Evolutionary conservation across 2,329 filamentous ascomycete genomes (phyloP).

Genomic region (Sclerotinia spermophila): DNA sequence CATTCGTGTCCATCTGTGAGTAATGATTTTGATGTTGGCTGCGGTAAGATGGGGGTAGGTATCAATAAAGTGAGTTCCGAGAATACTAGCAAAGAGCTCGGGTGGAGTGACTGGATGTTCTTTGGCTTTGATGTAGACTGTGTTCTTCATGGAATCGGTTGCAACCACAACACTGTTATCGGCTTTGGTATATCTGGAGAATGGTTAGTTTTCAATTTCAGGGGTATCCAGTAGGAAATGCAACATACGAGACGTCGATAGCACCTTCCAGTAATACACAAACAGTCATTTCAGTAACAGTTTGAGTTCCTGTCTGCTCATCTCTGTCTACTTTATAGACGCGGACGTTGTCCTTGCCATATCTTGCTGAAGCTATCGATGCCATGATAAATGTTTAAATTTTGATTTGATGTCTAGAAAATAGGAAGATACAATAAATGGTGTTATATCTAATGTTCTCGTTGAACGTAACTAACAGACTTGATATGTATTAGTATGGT

Average conservation of each 20-base stretch:
- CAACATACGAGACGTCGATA: conserved; percentile 72
- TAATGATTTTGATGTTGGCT: conserved; percentile 76
- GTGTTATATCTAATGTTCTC: not conserved
- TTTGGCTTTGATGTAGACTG: conserved; percentile 91
- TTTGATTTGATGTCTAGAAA: not conserved
- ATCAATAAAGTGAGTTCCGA: conserved; percentile 85
- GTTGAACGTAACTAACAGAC: not conserved
- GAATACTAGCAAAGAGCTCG: conserved; percentile 81
- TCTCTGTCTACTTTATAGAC: conserved; percentile 92
- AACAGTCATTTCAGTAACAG: conserved; percentile 91
- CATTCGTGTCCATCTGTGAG: conserved; percentile 91
- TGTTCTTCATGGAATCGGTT: conserved; percentile 98
- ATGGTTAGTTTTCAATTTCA: not conserved
- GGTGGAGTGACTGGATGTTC: conserved; percentile 88
- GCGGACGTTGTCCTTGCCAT: conserved; percentile 97
- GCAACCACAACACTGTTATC: conserved; percentile 96
- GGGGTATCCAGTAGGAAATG: not conserved
- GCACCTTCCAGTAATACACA: conserved; percentile 89
- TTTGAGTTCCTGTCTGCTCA: conserved; percentile 71
- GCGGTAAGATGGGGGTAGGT: conserved; percentile 84
- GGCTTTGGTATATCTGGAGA: conserved; percentile 75
- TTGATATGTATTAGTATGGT: conserved; percentile 3
- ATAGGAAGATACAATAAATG: not conserved
- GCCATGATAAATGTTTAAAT: conserved; percentile 44
- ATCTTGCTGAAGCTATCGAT: conserved; percentile 61